Base-by-base conservation (phyloP, 768 basidiomycete species). In the Scleroderma citrinum region DNA sequence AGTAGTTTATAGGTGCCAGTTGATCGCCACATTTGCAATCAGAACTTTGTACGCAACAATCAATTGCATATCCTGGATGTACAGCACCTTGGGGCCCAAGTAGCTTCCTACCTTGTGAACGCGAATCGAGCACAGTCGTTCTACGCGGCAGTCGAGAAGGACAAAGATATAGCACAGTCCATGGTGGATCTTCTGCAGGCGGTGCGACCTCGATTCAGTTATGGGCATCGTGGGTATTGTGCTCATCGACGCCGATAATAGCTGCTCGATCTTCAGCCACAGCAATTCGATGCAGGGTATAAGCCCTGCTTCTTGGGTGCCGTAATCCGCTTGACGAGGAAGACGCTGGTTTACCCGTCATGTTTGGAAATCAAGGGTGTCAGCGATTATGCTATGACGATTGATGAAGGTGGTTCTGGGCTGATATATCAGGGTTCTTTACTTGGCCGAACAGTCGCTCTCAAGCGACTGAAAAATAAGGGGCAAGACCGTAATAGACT, bases 361-460 rank as follows among this genome's bases (percentile, higher is more conserved):
- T 55, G 55, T n/a, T 49, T 69, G 26, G 53, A 51, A 20, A 59
- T 66, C 38, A 46, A 31, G 1, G 55, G 53, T 5, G 57, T 55
- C 5, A 54, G 56, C 5, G 42, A 55, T 30, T 38, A 52, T 6
- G 17, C 21, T 19, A 35, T 39, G 16, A 58, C 62, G 2, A 41
- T 50, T 6, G 52, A 57, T 10, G 51, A 51, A 26, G 69, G 69
- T 31, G 63, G 61, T 3, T 72, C 64, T 49, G 69, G 68, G 32
- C 57, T 62, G 41, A 63, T 69, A 45, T 68, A 58, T 44, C 58
- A 59, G 24, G 68, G 68, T 13, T 47, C 36, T 23, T 51, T 62
- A 19, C 59, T 48, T 2, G 63, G 56, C 17, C 64, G 54, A 45
- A 44, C 52, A 19, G 66, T 70, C 12, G 68, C 66, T 3, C 44